Base-by-base conservation (phyloP, 2,329 filamentous ascomycete species). In the Colletotrichum horii region DNA sequence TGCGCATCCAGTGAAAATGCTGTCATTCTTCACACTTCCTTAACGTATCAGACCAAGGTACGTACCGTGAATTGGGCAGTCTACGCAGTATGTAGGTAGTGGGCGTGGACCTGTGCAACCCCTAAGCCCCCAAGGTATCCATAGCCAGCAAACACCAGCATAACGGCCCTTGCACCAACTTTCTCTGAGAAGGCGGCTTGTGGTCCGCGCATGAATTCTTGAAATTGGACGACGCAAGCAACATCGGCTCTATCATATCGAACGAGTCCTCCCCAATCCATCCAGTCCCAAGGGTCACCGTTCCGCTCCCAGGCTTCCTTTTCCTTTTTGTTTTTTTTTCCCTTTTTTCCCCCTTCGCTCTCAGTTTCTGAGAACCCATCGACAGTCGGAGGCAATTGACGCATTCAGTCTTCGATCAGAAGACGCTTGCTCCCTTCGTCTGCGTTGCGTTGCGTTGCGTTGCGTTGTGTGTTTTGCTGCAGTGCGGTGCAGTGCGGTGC, bases 201-300 rank as follows among this genome's bases (percentile, higher is more conserved):
- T 76, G 74, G 74, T 75, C 70, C 71, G 74, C 61, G 77, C 77
- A 78, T 77, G 73, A 78, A 78, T 73, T 77, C 69, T 78, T 66
- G 72, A 78, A 78, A 78, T 78, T 78, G 76, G 64, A 77, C 70
- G 71, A 71, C 75, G 56, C 64, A 64, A 34, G 56, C 24, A 64
- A 60, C 56, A 61, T 76, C 48, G 62, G 66, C 67, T 52, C 61
- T 62, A 32, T 55, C 43, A 71, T 60, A 76, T 22, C 72, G 67
- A 67, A 48, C 19, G 30, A 8, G 26, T 19, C 62, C 56, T 22
- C 38, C 34, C 28, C 52, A 24, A 34, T 19, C 22, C 62, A 71
- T 38, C 26, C 55, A 26, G 36, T 56, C 34, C 22, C 26, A 73
- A 73, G 55, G 56, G 48, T n/a, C 58, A 36, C 68, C 15, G 55